Evolutionary conservation across 163 green algal genomes (phyloP).

Genomic region (Coccomyxa subellipsoidea): DNA sequence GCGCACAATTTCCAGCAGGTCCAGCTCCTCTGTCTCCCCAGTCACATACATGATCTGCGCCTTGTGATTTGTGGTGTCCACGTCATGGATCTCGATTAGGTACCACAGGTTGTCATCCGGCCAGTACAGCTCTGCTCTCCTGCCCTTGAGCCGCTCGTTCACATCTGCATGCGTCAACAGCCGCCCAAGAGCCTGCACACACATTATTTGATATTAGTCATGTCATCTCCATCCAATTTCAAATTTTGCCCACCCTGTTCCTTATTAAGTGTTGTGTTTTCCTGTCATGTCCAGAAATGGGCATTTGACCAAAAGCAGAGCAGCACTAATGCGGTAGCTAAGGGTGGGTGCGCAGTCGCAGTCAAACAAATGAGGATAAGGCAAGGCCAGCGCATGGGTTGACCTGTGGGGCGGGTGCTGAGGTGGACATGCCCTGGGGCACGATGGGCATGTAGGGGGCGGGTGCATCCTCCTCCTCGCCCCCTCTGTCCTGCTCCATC

Average conservation of each 20-base stretch:
- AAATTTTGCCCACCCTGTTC: neutral
- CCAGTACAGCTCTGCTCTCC: slow-evolving; percentile 82
- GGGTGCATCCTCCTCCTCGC: neutral
- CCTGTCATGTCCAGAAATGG: too few species aligned
- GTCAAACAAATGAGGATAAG: too few species aligned
- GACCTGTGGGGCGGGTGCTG: slow-evolving; percentile 12
- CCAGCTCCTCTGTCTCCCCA: slow-evolving; percentile 73
- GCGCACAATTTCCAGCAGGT: slow-evolving; percentile 70
- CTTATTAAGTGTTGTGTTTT: too few species aligned
- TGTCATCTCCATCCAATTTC: neutral
- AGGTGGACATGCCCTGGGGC: slow-evolving; percentile 5
- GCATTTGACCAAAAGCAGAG: too few species aligned
- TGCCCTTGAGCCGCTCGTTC: slow-evolving; percentile 47
- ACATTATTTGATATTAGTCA: neutral
- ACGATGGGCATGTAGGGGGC: slow-evolving; percentile 7
- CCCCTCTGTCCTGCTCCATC: neutral
- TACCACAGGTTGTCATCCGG: slow-evolving; percentile 88
- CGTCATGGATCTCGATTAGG: slow-evolving; percentile 69
- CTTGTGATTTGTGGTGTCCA: slow-evolving; percentile 19
- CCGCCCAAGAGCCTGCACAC: slow-evolving; percentile 25
- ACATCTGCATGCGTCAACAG: slow-evolving; percentile 57
- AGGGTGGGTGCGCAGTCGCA: too few species aligned
- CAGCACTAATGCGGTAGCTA: too few species aligned
- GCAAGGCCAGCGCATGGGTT: too few species aligned
- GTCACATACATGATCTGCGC: slow-evolving; percentile 73